Evolutionary conservation across 2,329 filamentous ascomycete species (phyloP).

Genomic region (Xylariaceae sp.): DNA sequence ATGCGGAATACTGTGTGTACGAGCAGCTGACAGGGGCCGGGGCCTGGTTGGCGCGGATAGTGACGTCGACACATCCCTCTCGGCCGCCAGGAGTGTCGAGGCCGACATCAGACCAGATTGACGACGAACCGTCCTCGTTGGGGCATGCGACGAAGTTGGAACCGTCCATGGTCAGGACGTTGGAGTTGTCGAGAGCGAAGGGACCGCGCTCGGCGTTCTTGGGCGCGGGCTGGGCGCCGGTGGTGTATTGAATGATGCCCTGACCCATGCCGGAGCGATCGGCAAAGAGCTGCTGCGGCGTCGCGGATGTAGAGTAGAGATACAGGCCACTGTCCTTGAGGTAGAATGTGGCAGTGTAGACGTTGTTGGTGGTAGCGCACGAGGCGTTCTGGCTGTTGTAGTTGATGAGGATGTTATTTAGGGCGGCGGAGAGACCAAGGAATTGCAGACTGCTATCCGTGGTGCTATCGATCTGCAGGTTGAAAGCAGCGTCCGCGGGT

Average conservation of each 20-base stretch:
- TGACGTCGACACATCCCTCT: conserved; percentile 33
- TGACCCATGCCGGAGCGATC: conserved; percentile 58
- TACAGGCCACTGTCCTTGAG: conserved; percentile 43
- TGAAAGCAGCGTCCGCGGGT: conserved; percentile 36
- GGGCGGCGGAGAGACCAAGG: conserved; percentile 38
- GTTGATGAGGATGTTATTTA: conserved; percentile 39
- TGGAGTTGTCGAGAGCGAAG: conserved; percentile 40
- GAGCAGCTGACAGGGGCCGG: conserved; percentile 31
- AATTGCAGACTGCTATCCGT: conserved; percentile 47
- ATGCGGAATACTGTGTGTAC: conserved; percentile 23
- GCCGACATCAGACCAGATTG: conserved; percentile 25
- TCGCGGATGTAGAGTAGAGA: conserved; percentile 41
- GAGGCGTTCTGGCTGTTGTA: conserved; percentile 40
- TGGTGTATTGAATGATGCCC: conserved; percentile 50
- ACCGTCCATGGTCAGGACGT: conserved; percentile 43
- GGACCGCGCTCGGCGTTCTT: conserved; percentile 40
- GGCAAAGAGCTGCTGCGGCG: conserved; percentile 45
- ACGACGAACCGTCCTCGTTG: conserved; percentile 38
- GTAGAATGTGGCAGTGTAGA: conserved; percentile 46
- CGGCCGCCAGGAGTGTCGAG: conserved; percentile 31
- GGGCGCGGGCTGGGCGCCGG: conserved; percentile 34
- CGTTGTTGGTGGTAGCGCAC: conserved; percentile 38
- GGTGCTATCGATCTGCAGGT: conserved; percentile 41
- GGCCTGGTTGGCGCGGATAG: conserved; percentile 24
- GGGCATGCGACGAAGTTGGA: conserved; percentile 50